Evolutionary conservation across 2,329 filamentous ascomycete genomes (phyloP), one percentile per base, ranked within the genome.

Genomic region (Ambrosiella xylebori): DNA sequence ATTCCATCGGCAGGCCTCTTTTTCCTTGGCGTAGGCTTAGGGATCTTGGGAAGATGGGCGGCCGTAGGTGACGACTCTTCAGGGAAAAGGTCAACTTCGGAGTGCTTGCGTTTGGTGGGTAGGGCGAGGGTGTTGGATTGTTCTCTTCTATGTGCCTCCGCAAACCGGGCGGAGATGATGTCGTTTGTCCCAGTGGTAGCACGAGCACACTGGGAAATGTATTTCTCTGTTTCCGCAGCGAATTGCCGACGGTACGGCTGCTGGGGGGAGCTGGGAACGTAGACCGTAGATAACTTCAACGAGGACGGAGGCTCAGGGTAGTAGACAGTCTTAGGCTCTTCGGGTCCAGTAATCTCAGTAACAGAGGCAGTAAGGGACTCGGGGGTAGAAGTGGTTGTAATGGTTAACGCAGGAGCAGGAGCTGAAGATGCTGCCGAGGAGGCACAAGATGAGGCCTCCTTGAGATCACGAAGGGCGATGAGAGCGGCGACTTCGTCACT

Each of bases 401-500:
- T 41, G 3, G 39, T n/a, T 7, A n/a, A 41, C 11, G n/a, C 39
- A 12, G 39, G 39, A 41, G 39, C 11, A 11, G 47, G 12, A 35
- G n/a, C 9, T 11, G 15, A n/a, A 55, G 54, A 17, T 41, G 54
- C 7, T n/a, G 39, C 47, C 8, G 47, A 11, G 9, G 47, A 15
- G 19, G 44, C 19, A 35, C 35, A 8, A 47, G n/a, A 12, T 15
- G 59, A 57, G 39, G 59, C 56, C 38, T 54, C 51, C n/a, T 57
- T 57, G 38, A 60, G 44, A 55, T 60, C 59, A 37, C 59, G 51
- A 2, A 60, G 44, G 19, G 59, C 59, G 40, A 60, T 60, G 36
- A 60, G 44, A 2, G 59, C 59, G 6, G 59, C 56, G 9, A 60
- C 59, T 27, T 60, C 59, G 47, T 60, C 59, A 53, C 59, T 60